These are phyloP conservation scores for Collybiopsis confluens DNA, from an alignment of 768 basidiomycete genomes.

Conservation along the genomic window DNA sequence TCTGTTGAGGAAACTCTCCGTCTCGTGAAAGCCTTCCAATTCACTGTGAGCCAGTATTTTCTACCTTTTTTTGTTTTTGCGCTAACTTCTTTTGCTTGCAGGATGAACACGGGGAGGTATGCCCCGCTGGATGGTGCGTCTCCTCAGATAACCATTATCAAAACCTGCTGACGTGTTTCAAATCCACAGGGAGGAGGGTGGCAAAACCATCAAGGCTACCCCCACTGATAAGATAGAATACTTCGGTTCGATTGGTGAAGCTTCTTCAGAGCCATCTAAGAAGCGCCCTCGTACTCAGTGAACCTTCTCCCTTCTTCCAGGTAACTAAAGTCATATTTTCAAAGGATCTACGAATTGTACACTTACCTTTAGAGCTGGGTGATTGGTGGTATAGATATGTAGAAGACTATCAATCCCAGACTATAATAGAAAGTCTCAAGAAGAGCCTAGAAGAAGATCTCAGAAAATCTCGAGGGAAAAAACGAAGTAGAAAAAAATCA, in stretches of 20 bases:
- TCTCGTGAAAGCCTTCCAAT: slow-evolving; percentile 92
- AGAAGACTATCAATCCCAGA: slow-evolving; percentile 5
- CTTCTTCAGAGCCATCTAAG: slow-evolving; percentile 10
- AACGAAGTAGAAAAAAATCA: too few species aligned
- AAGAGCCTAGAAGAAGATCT: neutral
- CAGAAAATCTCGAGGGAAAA: too few species aligned
- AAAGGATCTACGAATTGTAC: neutral
- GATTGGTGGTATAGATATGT: slow-evolving; percentile 6
- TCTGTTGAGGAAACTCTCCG: slow-evolving; percentile 92
- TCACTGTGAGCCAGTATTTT: slow-evolving; percentile 48
- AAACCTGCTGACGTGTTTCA: too few species aligned
- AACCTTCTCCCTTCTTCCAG: slow-evolving; percentile 7
- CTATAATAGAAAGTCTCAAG: neutral
- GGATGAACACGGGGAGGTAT: slow-evolving; percentile 91
- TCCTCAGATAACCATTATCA: too few species aligned
- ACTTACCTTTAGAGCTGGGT: slow-evolving; percentile 5
- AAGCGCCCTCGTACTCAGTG: slow-evolving; percentile 13
- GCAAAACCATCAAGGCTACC: slow-evolving; percentile 79
- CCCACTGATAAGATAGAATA: slow-evolving; percentile 72
- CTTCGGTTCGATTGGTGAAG: slow-evolving; percentile 36
- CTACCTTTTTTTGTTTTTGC: neutral
- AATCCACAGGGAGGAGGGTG: slow-evolving; percentile 40
- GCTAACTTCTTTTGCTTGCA: slow-evolving; percentile 18
- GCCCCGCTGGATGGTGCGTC: slow-evolving; percentile 81
- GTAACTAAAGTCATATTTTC: slow-evolving; percentile 4